Evolutionary conservation across 2,329 filamentous ascomycete genomes (phyloP), one percentile per base, ranked within the genome.

Genomic region (Hymenoscyphus fructigenus): DNA sequence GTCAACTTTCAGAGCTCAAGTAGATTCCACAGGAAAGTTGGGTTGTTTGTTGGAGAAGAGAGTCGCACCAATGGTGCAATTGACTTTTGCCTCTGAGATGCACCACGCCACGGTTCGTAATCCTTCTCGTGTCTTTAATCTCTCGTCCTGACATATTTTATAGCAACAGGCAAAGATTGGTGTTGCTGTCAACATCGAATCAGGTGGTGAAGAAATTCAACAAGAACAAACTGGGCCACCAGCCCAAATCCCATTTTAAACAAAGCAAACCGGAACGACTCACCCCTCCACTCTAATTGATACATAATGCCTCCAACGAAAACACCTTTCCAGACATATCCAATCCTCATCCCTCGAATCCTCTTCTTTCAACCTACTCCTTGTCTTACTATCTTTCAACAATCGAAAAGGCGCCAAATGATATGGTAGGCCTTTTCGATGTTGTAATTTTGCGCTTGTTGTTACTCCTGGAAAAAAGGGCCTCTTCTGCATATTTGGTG

Each of bases 111-210:
- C 93, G 83, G 95, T 97, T 86, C 78, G 91, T 84, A 57, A 14
- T 60, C 14, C 41, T 32, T 28, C 28, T 57, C 44, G 15, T 9
- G 32, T 41, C 14, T 28, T 17, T 44, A 15, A 47, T 4, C 2
- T 32, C 7, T 9, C 28, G n/a, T 26, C 57, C 77, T 79, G 71
- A 80, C 70, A 67, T 47, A 3, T 57, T 12, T 56, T 63, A 61
- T 73, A 99, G 95, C 92, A 95, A 88, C 86, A 91, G 82, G 92
- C 94, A 72, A 98, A 98, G 85, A 87, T 98, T 73, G 95, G 95
- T 72, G 85, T 99, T 69, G 93, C 92, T 67, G 92, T 99, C 73
- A 96, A 93, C 58, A 92, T 97, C 71, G 93, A 97, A 83, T 87
- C 91, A 61, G 88, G 88, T 60, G 86, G 88, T 63, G 93, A 96